Percentiles rank a stretch among this genome's conserved stretches.
Evolutionary conservation across 768 basidiomycete species (phyloP).

Genomic region (Mrakia hoshinonis): DNA sequence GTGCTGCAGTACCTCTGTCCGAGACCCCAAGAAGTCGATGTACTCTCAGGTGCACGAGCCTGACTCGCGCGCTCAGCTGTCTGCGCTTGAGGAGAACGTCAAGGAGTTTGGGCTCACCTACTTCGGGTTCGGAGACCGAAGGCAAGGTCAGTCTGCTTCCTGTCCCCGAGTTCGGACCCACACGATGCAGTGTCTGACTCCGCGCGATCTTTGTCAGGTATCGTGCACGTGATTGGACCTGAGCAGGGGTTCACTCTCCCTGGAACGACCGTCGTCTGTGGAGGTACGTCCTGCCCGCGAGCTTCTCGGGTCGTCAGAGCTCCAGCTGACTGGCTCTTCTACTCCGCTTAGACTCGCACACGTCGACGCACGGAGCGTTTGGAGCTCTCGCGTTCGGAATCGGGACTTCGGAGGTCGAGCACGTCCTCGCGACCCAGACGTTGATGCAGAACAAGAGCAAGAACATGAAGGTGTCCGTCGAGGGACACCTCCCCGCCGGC

Average conservation of each 20-base stretch:
- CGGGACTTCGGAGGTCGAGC: constrained; percentile 88
- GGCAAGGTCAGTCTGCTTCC: constrained; percentile 55
- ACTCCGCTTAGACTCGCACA: constrained; percentile 60
- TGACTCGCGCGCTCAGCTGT: constrained; percentile 74
- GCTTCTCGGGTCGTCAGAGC: not conserved
- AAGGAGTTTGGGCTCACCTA: constrained; percentile 86
- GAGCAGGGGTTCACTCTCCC: constrained; percentile 80
- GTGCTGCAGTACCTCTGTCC: constrained; percentile 26
- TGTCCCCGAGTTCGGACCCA: not conserved
- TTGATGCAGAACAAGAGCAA: constrained; percentile 77
- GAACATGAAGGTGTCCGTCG: constrained; percentile 85
- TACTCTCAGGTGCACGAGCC: constrained; percentile 22
- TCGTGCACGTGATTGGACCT: constrained; percentile 82
- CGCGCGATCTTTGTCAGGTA: constrained; percentile 46
- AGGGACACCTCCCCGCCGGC: constrained; percentile 69
- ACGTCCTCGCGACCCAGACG: constrained; percentile 86
- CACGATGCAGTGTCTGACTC: not conserved
- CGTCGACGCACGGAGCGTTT: constrained; percentile 87
- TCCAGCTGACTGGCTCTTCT: constrained; percentile 2
- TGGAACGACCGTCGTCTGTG: constrained; percentile 59
- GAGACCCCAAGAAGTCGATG: constrained; percentile 29
- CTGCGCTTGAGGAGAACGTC: constrained; percentile 77
- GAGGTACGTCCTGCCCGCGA: constrained; percentile 37
- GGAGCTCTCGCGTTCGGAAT: constrained; percentile 89
- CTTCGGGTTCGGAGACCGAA: constrained; percentile 79